Evolutionary conservation across 2,329 filamentous ascomycete genomes (phyloP), one percentile per base, ranked within the genome.

Genomic region (Pseudogymnoascus sp.): DNA sequence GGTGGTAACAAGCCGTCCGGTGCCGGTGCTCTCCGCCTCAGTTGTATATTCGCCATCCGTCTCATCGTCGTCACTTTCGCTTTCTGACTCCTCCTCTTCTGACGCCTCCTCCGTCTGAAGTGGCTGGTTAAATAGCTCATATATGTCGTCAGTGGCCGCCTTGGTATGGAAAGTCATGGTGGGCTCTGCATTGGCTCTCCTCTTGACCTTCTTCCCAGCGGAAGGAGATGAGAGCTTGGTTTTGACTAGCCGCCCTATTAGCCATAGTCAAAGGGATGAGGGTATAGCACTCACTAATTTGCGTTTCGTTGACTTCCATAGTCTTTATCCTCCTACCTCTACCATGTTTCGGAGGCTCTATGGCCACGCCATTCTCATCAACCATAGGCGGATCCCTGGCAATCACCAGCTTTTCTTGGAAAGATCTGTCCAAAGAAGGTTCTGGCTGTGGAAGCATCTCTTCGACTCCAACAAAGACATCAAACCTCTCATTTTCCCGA

Each of bases 91-190:
- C 14, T 75, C 70, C 1, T 73, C 70, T 31, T 74, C 70, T 58
- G 71, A 68, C 31, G 62, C 66, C 55, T 60, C 71, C 14, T 67
- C 71, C 65, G 67, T 72, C 62, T 77, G 76, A 19, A 93, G 74
- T 1, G 94, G 93, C 63, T 94, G 90, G 70, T 94, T 97, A 76
- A 97, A 99, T 58, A 99, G 91, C 63, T 92, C 92, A 70, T 97
- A 97, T 61, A 99, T 97, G 69, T 99, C 94, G 69, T 97, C 92
- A 65, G 93, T 97, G 4, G 94, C 94, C 67, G 94, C 93, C 69
- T 85, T 90, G 11, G 94, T 99, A 72, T 97, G 92, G 67, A 99
- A 84, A 0, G 94, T 99, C 92, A 99, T 97, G 1, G 94, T 99
- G n/a, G 92, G 90, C 74, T 97, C 93, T 37, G 80, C 77, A 10